Base-by-base conservation (phyloP, 108 stramenopile genomes). In the Halocafeteria seosinensis region DNA sequence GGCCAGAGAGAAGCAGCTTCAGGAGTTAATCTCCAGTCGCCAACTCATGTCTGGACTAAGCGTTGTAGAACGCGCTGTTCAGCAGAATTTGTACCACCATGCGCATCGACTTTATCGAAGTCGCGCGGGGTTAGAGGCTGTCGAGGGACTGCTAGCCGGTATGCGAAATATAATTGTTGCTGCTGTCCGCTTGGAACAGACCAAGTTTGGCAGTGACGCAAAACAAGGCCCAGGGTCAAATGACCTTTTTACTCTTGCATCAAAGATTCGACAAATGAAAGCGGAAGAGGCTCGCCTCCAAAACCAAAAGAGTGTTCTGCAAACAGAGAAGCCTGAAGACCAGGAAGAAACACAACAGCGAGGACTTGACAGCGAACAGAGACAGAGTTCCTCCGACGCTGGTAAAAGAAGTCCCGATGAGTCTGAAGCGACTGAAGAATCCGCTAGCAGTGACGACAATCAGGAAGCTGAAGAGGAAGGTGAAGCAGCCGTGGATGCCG, bases 51-150 rank as follows among this genome's bases (percentile, higher is more conserved):
- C 27, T 35, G 2, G 11, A 17, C 2, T 30, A 35, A 4, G 57
- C 13, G n/a, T n/a, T 5, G 57, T 59, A 35, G 57, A 59, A 35
- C 17, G n/a, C 11, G 57, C 25, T 2, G 13, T 59, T 17, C 12
- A 27, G 57, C 57, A 59, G 57, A 3, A 2, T 35, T 1, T 27
- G 57, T 27, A 59, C n/a, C 57, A 59, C 25, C 13, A 2, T 21
- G 57, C 57, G 2, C 57, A 59, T n/a, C 6, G 57, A 21, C 57
- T 59, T 11, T 59, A 59, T n/a, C 57, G 57, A 35, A 12, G 34
- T 2, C 27, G 13, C 34, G 27, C 57, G 23, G 57, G 57, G 28
- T 4, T 21, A 11, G 28, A n/a, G 57, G 12, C 2, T 11, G 17
- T 28, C 2, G 28, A 2, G 13, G 57, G 13, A 35, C 57, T 59